A percentile compares a stretch with the other conserved stretches of the same genome.
Evolutionary conservation across 192 early-diverging fungal species (phyloP).

Genomic region (Umbelopsis ramanniana): DNA sequence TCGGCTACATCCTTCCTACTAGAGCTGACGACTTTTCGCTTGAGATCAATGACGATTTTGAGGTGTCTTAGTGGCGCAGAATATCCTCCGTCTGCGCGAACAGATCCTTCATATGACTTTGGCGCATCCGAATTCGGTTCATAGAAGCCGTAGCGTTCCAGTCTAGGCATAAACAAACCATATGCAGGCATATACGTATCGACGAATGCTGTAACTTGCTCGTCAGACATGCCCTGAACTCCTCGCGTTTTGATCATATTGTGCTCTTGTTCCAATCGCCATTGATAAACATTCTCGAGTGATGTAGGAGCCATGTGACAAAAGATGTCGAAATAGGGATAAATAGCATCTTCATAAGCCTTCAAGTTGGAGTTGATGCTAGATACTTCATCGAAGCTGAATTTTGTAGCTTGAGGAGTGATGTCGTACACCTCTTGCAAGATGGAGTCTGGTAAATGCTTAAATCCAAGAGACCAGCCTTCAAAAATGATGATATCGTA

Average conservation of each 20-base stretch:
- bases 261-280: conserved; percentile 90
- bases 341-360: conserved; percentile 61
- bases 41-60: conserved; percentile 42
- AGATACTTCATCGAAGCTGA: conserved; percentile 1
- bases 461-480: conserved; percentile 93
- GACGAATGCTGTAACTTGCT: conserved; percentile 85
- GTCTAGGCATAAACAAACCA: conserved; percentile 57
- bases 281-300: conserved; percentile 73
- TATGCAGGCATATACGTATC: conserved; percentile 90
- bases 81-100: conserved; percentile 13
- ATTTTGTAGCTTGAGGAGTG: conserved; percentile 10
- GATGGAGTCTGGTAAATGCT: conserved; percentile 45
- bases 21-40: conserved; percentile 34
- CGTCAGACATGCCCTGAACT: conserved; percentile 66
- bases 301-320: conserved; percentile 68
- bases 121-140: conserved; percentile 14
- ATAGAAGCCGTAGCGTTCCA: conserved; percentile 55
- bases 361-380: conserved; percentile 26
- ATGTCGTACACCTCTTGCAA: conserved; percentile 33
- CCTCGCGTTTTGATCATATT: conserved; percentile 46
- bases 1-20: not conserved
- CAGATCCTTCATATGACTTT: conserved; percentile 28
- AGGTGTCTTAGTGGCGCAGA: conserved; percentile 39
- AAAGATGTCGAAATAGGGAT: conserved; percentile 77
- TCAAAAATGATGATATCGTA: conserved; percentile 89